Conservation (phyloP, 306 rosid genomes). For the Prunus padus region DNA sequence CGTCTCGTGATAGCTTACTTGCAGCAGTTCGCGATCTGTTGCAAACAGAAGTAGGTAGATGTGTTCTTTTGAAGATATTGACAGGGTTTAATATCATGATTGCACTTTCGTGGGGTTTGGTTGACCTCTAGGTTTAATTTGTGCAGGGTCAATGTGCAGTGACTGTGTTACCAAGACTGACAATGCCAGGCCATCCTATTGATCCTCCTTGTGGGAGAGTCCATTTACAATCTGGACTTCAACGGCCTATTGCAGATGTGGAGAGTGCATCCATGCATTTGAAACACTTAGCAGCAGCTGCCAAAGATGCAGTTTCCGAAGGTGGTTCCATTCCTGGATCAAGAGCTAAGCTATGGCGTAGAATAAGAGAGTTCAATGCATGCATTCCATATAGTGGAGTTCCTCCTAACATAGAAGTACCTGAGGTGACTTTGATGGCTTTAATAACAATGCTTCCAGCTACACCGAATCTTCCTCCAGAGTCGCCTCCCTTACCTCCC, state of each 20-base stretch:
- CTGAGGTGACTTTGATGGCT: slow-evolving; percentile 98
- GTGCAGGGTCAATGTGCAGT: slow-evolving; percentile 88
- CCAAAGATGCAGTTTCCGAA: slow-evolving; percentile 99
- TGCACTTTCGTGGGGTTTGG: slow-evolving; percentile 16
- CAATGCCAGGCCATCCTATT: slow-evolving; percentile 97
- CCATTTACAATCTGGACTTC: slow-evolving; percentile 71
- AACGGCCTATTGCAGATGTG: slow-evolving; percentile 53
- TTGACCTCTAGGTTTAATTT: slow-evolving; percentile 39
- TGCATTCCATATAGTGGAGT: slow-evolving; percentile 81
- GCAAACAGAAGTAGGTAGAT: slow-evolving; percentile 96
- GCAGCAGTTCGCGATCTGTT: slow-evolving; percentile 89
- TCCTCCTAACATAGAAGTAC: slow-evolving; percentile 83
- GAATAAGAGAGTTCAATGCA: slow-evolving; percentile 99
- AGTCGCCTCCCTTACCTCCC: slow-evolving; percentile 95
- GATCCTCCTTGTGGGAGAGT: slow-evolving; percentile 98
- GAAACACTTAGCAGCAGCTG: slow-evolving; percentile 91
- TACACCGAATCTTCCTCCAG: slow-evolving; percentile 98
- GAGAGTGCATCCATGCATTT: slow-evolving; percentile 85
- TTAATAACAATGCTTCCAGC: slow-evolving; percentile 98
- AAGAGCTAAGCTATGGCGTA: slow-evolving; percentile 98
- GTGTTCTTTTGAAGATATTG: slow-evolving; percentile 40
- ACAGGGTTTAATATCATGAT: slow-evolving; percentile 14
- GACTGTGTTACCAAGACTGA: slow-evolving; percentile 91
- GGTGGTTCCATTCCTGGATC: slow-evolving; percentile 99
- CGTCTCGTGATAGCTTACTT: slow-evolving; percentile 94